These are phyloP conservation scores for Fusarium citri DNA, from an alignment of 2,329 filamentous ascomycete genomes.

Conservation along the genomic window DNA sequence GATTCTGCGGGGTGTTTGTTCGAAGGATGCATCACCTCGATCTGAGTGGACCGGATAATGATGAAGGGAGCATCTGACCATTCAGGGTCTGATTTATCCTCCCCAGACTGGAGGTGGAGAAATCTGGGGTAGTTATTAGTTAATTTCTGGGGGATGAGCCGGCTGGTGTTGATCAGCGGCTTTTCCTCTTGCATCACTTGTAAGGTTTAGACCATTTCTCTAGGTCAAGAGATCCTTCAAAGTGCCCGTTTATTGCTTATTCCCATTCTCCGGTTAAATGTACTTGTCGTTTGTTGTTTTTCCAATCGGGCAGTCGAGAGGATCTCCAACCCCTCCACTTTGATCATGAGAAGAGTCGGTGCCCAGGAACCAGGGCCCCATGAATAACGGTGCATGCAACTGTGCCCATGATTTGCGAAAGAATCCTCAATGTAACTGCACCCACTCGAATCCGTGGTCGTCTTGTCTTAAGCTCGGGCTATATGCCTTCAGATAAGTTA, in stretches of 20 bases:
- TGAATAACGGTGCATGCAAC: constrained; percentile 3
- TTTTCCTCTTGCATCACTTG: background rate
- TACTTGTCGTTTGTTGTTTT: background rate
- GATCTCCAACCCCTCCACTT: background rate
- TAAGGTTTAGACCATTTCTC: background rate
- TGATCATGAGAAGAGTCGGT: background rate
- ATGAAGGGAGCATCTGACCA: constrained; percentile 15
- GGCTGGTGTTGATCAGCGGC: constrained; percentile 14
- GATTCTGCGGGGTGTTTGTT: constrained; percentile 26
- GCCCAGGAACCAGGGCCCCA: constrained; percentile 6
- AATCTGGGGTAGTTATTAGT: constrained; percentile 44
- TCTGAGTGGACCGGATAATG: constrained; percentile 43
- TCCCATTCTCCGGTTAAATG: constrained; percentile 16
- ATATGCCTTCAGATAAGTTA: constrained; percentile 26
- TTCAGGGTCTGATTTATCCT: constrained; percentile 15
- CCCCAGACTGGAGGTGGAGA: constrained; percentile 36
- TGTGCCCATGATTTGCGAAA: constrained; percentile 9
- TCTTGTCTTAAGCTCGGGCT: background rate
- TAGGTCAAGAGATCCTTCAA: background rate
- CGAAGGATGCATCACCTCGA: constrained; percentile 7
- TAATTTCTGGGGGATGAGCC: constrained; percentile 27
- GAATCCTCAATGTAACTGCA: background rate
- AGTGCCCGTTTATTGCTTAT: background rate
- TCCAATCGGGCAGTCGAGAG: background rate
- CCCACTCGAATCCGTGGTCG: background rate